Evolutionary conservation across 257 asterid genomes (phyloP), one percentile per base, ranked within the genome.

Genomic region (Ocimum tenuiflorum): DNA sequence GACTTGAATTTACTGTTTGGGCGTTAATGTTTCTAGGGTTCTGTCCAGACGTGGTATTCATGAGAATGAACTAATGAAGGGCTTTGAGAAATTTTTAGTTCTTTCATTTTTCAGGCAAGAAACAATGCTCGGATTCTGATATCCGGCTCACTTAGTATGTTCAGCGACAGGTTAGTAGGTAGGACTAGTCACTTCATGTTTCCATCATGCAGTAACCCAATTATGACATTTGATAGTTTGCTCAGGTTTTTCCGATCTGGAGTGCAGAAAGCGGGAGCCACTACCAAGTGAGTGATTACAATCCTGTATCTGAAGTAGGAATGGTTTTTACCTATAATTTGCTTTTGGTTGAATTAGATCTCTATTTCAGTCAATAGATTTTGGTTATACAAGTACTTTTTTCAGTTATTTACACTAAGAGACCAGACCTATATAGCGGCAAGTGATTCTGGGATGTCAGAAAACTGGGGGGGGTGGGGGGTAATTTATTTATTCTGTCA

Each of bases 141-240:
- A 17, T 75, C 83, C 67, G 86, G 86, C 23, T 81, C 86, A 58
- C 53, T 81, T 67, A 70, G 61, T 66, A 58, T 81, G 83, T 81
- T 81, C 58, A 76, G 83, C 75, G 70, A 78, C 71, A 24, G 78
- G 83, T 81, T 24, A 45, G 88, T 74, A 11, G 41, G 61, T 52
- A 10, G 39, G 51, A 42, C 43, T 49, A 36, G 46, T 41, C 54
- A 38, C 39, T 60, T 17, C 55, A 23, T 58, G 36, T 31, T 7
- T 31, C 6, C 6, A 31, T 31, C 29, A 59, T 50, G 33, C 49
- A 8, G 17, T 49, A 49, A 33, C 36, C 13, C 18, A 17, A n/a
- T 71, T 76, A 68, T 59, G 36, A 33, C 31, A 70, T 38, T 18
- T 35, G 8, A n/a, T 6, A 27, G 27, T 38, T 19, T 0, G 2